Evolutionary conservation across 2,329 filamentous ascomycete species (phyloP).

Genomic region (Aspergillus quadricinctus): DNA sequence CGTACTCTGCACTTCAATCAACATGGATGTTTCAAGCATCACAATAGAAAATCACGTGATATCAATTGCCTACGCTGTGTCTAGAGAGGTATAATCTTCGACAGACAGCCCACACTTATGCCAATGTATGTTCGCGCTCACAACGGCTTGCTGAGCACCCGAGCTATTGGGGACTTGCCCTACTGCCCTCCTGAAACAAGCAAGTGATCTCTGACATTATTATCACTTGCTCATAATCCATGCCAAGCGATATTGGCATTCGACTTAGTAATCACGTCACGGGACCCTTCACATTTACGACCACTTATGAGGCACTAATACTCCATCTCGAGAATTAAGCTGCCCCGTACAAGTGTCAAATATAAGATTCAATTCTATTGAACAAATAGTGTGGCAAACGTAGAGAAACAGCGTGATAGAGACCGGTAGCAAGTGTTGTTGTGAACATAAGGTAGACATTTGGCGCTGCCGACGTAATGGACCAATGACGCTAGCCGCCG

Average conservation of each 20-base stretch:
- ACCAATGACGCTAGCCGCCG: slow-evolving; percentile 13
- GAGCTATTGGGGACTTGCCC: not conserved
- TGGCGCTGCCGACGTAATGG: not conserved
- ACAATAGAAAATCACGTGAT: not conserved
- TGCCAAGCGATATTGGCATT: not conserved
- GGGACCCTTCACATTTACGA: not conserved
- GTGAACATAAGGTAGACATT: not conserved
- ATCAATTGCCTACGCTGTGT: too few species aligned
- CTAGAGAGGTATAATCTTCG: too few species aligned
- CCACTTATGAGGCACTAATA: not conserved
- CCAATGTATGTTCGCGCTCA: not conserved
- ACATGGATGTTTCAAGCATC: not conserved
- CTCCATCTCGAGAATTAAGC: not conserved
- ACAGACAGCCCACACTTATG: not conserved
- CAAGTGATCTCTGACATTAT: not conserved
- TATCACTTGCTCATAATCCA: not conserved
- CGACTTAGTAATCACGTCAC: not conserved
- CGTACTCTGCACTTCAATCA: not conserved
- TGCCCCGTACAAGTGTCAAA: not conserved
- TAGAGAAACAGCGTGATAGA: not conserved
- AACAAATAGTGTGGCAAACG: not conserved
- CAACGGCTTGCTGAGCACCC: not conserved
- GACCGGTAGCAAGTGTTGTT: not conserved
- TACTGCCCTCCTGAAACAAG: not conserved
- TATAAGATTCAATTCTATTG: too few species aligned